phyloP scores from a whole-genome alignment of 805 yeast genomes.

The Saccharomyces paradoxus region DNA sequence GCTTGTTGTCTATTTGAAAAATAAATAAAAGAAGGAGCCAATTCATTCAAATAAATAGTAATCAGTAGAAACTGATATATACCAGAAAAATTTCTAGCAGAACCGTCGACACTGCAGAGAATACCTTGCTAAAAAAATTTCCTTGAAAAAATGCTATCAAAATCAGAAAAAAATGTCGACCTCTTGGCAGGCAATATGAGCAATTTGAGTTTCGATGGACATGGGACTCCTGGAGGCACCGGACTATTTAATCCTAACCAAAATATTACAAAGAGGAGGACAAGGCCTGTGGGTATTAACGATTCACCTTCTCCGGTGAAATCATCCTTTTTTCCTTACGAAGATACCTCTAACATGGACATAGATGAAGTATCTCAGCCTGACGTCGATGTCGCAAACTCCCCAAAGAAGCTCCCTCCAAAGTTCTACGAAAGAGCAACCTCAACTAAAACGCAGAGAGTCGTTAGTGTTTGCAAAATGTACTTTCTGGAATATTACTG shows the following conservation, averaged over 20 bases:
- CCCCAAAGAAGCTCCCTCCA: constrained; percentile 31
- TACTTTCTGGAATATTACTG: constrained; percentile 92
- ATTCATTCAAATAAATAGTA: neutral
- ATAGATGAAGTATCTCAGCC: constrained; percentile 22
- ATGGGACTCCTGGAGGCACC: constrained; percentile 5
- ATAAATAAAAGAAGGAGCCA: neutral
- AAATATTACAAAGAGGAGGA: neutral
- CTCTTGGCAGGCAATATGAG: constrained; percentile 30
- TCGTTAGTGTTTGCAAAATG: constrained; percentile 87
- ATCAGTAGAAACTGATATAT: neutral
- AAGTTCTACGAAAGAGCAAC: constrained; percentile 54
- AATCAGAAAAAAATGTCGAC: constrained; percentile 27
- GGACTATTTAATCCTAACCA: constrained; percentile 18
- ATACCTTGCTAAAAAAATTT: neutral
- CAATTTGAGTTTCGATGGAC: constrained; percentile 25
- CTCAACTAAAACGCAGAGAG: constrained; percentile 69
- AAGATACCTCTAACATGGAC: constrained; percentile 29
- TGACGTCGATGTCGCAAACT: constrained; percentile 21
- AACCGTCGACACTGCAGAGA: neutral
- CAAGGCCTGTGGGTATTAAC: neutral
- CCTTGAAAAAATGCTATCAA: constrained; percentile 14
- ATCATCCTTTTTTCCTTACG: constrained; percentile 18
- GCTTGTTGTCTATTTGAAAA: neutral
- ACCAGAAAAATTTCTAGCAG: neutral
- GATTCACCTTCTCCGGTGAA: constrained; percentile 28